Conservation (phyloP, 2,329 filamentous ascomycete genomes). For the Bipolaris zeicola region DNA sequence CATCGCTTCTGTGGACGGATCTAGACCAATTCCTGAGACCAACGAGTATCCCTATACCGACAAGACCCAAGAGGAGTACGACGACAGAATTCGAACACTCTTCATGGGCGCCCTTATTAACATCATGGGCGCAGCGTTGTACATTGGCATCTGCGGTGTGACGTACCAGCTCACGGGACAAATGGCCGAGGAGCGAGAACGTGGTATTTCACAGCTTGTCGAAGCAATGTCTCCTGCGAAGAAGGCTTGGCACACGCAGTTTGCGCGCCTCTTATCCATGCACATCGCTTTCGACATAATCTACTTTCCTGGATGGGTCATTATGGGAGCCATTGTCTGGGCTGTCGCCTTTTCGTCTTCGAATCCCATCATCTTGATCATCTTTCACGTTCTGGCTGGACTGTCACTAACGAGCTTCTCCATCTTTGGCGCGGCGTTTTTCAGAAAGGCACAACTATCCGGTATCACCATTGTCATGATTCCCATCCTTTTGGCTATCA, state of each 20-base stretch:
- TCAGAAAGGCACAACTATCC: constrained; percentile 84
- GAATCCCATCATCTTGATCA: constrained; percentile 52
- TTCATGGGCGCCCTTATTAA: constrained; percentile 78
- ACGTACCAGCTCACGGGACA: constrained; percentile 87
- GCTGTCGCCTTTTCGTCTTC: constrained; percentile 57
- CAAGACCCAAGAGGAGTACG: constrained; percentile 69
- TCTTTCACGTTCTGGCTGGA: constrained; percentile 76
- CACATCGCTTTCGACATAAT: constrained; percentile 80
- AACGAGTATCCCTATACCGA: constrained; percentile 79
- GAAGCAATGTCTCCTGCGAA: constrained; percentile 89
- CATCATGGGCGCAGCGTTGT: constrained; percentile 78
- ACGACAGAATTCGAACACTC: constrained; percentile 66
- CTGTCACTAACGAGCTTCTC: constrained; percentile 79
- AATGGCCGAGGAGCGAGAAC: constrained; percentile 82
- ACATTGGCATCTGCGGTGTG: constrained; percentile 79
- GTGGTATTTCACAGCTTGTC: constrained; percentile 84
- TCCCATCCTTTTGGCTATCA: constrained; percentile 76
- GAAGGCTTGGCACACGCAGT: constrained; percentile 75
- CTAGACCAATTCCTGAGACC: constrained; percentile 45
- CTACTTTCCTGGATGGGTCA: constrained; percentile 82
- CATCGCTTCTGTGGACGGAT: constrained; percentile 65
- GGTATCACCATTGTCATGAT: constrained; percentile 78
- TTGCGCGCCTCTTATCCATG: constrained; percentile 76
- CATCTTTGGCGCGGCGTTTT: constrained; percentile 80
- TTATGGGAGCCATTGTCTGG: constrained; percentile 74